A percentile compares a stretch with the other conserved stretches of the same genome.
Evolutionary conservation across 768 basidiomycete species (phyloP).

Genomic region (Ramaria sp.): DNA sequence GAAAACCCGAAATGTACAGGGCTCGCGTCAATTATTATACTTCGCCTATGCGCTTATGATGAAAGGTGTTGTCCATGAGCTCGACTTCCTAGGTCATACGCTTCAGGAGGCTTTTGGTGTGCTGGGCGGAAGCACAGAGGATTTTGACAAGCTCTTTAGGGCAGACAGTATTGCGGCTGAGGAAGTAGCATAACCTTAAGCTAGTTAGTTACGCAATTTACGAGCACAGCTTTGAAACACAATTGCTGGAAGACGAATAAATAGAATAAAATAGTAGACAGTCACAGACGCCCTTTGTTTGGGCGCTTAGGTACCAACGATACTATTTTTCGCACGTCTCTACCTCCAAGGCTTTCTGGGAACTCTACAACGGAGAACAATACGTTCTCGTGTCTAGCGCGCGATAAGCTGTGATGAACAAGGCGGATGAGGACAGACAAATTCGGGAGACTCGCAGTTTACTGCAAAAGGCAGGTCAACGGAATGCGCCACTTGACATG

Average conservation of each 20-base stretch:
- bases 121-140: conserved; percentile 69
- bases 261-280: too few species aligned
- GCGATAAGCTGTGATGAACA: conserved; percentile 6
- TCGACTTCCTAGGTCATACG: conserved; percentile 70
- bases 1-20: conserved; percentile 69
- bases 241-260: too few species aligned
- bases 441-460: conserved; percentile 8
- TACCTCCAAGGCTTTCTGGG: background rate
- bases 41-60: conserved; percentile 92
- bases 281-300: too few species aligned
- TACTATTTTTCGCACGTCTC: background rate
- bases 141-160: conserved; percentile 72
- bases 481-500: conserved; percentile 5
- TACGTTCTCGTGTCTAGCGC: background rate
- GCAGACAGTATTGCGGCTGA: background rate
- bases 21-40: conserved; percentile 79
- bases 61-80: conserved; percentile 86
- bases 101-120: conserved; percentile 90
- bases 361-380: background rate
- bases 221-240: too few species aligned
- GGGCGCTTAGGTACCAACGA: background rate
- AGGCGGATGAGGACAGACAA: conserved; percentile 6
- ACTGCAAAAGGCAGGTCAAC: conserved; percentile 9
- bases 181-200: background rate
- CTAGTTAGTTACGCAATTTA: background rate